Base-by-base conservation (phyloP, 768 basidiomycete genomes). In the Mrakia gelida region DNA sequence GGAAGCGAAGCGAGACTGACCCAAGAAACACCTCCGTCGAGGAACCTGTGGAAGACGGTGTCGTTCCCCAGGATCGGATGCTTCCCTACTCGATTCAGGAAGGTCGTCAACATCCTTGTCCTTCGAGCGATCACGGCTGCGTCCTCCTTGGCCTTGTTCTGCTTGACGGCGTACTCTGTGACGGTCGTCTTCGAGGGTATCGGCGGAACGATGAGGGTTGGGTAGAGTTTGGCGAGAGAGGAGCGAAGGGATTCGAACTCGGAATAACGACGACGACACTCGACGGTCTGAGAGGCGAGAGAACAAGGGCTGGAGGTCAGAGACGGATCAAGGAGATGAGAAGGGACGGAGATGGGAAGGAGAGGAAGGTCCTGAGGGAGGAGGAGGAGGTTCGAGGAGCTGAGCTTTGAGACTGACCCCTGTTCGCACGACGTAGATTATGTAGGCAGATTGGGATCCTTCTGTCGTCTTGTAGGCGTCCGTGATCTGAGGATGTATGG, bases 61-160 rank as follows among this genome's bases (percentile, higher is more conserved):
- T 98, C 97, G 75, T 94, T 93, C 8, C 95, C 95, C 71, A 98
- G 84, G 76, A 97, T 96, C n/a, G 93, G 94, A 85, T 98, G 97
- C 45, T 90, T 88, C 23, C 90, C 91, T 73, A 96, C 84, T 74
- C 97, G 89, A 82, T 96, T 95, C 65, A 99, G 86, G 85, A 98
- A 99, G 4, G 94, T 95, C 84, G 95, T 92, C 43, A 99, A 87
- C 91, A 98, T 93, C 70, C 97, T 90, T 84, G 94, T 96, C 79
- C 97, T 88, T 80, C 93, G 88, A 2, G 93, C 89, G 83, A 99
- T 98, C 86, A 98, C 89, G 0, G 91, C 88, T 3, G 90, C 90
- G 83, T 99, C 97, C 82, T 99, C 97, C 83, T 96, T 98, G 32
- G 96, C 97, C 84, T 96, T 97, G 21, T 89, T 91, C 82, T 95